Conservation (phyloP, 345 rosid species). For the Trapa bicornis region DNA sequence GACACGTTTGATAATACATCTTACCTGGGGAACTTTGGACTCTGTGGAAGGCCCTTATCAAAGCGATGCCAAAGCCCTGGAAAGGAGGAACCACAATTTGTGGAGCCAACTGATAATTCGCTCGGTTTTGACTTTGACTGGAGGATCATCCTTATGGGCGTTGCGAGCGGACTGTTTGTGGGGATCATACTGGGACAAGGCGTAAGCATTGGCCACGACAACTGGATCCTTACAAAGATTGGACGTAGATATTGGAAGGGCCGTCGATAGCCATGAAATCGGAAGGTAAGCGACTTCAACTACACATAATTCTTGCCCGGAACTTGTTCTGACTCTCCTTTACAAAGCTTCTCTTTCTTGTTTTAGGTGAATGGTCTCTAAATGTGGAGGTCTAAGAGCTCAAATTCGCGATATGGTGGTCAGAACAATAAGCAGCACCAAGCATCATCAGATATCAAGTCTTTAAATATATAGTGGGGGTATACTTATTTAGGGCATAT, state of each 20-base stretch:
- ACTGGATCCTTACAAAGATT: background rate
- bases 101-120: background rate
- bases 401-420: too few relatives aligned
- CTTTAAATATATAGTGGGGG: too few relatives aligned
- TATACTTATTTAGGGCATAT: too few relatives aligned
- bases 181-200: background rate
- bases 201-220: background rate
- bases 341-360: too few relatives aligned
- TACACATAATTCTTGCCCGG: too few relatives aligned
- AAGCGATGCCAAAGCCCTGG: background rate
- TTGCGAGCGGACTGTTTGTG: background rate
- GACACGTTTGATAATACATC: slow-evolving; percentile 7
- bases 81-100: background rate
- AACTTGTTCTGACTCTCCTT: too few relatives aligned
- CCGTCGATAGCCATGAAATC: background rate
- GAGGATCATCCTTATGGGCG: slow-evolving; percentile 6
- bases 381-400: too few relatives aligned
- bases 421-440: too few relatives aligned
- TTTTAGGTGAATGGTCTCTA: too few relatives aligned
- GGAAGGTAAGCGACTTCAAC: too few relatives aligned
- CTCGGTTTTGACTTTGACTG: background rate
- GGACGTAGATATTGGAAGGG: background rate
- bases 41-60: slow-evolving; percentile 6
- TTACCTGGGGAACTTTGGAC: background rate
- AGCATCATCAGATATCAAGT: too few relatives aligned